These are phyloP conservation scores for Chaetoscypha palmicola DNA, from an alignment of 2,329 filamentous ascomycete species.

Conservation along the genomic window DNA sequence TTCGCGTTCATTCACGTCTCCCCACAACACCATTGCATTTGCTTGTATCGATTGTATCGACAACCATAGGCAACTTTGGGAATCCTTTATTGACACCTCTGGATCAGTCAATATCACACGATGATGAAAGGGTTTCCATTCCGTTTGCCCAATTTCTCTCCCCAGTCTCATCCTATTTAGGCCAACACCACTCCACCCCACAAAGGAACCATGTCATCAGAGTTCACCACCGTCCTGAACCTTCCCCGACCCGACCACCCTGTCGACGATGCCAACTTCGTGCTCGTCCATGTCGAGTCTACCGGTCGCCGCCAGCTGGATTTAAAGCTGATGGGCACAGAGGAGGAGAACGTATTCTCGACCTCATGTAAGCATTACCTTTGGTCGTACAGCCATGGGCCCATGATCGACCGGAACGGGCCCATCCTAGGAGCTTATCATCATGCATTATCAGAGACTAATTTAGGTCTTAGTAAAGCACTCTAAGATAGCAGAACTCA, in stretches of 20 bases:
- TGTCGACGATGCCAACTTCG: constrained; percentile 41
- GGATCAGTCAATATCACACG: background rate
- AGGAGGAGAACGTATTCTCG: constrained; percentile 33
- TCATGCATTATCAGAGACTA: constrained; percentile 28
- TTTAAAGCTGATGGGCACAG: constrained; percentile 60
- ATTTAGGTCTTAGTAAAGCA: constrained; percentile 45
- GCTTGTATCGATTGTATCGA: background rate
- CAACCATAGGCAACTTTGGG: background rate
- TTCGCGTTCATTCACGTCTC: constrained; percentile 3
- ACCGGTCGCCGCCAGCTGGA: constrained; percentile 49
- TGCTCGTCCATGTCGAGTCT: constrained; percentile 54
- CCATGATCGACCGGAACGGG: constrained; percentile 18
- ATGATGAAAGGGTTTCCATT: background rate
- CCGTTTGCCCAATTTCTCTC: background rate
- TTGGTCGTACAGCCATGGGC: no score
- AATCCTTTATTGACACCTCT: background rate
- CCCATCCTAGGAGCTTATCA: constrained; percentile 18
- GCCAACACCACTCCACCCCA: background rate
- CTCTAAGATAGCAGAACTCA: constrained; percentile 45
- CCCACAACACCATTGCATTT: background rate
- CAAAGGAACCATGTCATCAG: constrained; percentile 13
- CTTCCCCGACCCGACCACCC: constrained; percentile 52
- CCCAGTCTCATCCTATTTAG: background rate
- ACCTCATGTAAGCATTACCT: constrained; percentile 25
- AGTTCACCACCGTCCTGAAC: constrained; percentile 40